Base-by-base conservation (phyloP, 2,329 filamentous ascomycete genomes). In the Colletotrichum spaethianum region DNA sequence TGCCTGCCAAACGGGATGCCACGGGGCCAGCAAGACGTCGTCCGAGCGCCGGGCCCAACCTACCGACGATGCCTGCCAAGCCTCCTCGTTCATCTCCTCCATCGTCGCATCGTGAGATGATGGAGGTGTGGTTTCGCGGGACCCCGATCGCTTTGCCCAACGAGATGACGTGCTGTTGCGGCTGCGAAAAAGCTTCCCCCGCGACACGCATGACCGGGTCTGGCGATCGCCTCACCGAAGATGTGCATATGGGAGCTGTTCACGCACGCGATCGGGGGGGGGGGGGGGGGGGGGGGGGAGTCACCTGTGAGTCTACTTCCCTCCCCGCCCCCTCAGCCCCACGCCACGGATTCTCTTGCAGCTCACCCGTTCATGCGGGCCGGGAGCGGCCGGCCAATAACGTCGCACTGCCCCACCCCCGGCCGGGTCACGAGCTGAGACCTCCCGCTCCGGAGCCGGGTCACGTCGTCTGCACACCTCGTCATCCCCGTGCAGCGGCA, bases 221-320 rank as follows among this genome's bases (percentile, higher is more conserved):
- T 26, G n/a, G 23, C 26, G 36, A 59, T 63, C 44, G 57, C 36
- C 26, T 53, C 56, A 18, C 23, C 23, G 20, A 50, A 31, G 48
- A 67, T 56, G 26, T 40, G 56, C 63, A 59, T 59, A 31, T 40
- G 48, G 33, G 33, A 40, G 42, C 33, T 46, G 40, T 38, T 38
- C 50, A 53, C 57, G 69, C 64, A 63, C 52, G 62, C 67, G 63
- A 42, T 55, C 33, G n/a, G 50, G 26, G n/a, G n/a, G n/a, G n/a
- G n/a, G n/a, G n/a, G n/a, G n/a, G n/a, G n/a, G n/a, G n/a, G n/a
- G n/a, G n/a, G n/a, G n/a, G n/a, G n/a, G n/a, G n/a, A n/a, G n/a
- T n/a, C 57, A 26, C 28, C 69, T 68, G 64, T 36, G 57, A 46
- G 42, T 18, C 59, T 50, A 38, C n/a, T 31, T 71, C 40, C 28